A percentile compares a stretch with the other conserved stretches of the same genome.
Conservation (phyloP, 78 protist genomes). For the Tieghemostelium lacteum region DNA sequence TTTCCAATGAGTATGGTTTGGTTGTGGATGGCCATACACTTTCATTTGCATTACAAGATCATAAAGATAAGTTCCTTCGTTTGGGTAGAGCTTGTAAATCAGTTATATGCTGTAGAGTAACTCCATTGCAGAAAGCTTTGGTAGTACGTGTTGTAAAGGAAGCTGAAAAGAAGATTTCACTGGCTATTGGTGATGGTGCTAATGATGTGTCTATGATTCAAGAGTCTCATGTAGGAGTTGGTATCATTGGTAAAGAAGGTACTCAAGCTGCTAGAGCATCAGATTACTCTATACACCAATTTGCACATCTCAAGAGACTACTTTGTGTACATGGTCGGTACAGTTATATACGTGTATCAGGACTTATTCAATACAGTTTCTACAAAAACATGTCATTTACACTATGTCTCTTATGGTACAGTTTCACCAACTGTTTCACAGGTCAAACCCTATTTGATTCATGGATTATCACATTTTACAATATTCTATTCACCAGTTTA, state of each 20-base stretch:
- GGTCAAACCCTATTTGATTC: conserved; percentile 89
- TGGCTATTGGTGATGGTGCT: conserved; percentile 97
- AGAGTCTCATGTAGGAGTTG: conserved; percentile 93
- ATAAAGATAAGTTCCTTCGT: conserved; percentile 83
- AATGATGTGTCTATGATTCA: conserved; percentile 96
- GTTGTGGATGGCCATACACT: conserved; percentile 84
- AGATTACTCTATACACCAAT: conserved; percentile 92
- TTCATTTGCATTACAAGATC: conserved; percentile 43
- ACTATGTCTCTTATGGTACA: conserved; percentile 77
- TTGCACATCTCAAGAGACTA: conserved; percentile 84
- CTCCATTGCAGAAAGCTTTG: conserved; percentile 93
- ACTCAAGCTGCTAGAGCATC: conserved; percentile 93
- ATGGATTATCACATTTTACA: conserved; percentile 86
- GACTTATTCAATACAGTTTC: conserved; percentile 89
- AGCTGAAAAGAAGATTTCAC: conserved; percentile 35
- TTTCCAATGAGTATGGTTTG: conserved; percentile 52
- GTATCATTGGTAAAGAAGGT: conserved; percentile 95
- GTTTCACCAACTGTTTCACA: conserved; percentile 67
- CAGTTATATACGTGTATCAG: conserved; percentile 70
- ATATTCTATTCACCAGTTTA: conserved; percentile 89
- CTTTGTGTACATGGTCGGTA: conserved; percentile 94
- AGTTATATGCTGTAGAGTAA: conserved; percentile 92
- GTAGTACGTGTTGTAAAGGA: conserved; percentile 86
- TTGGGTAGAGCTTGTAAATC: conserved; percentile 82
- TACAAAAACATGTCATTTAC: conserved; percentile 91